Evolutionary conservation across 257 asterid genomes (phyloP).

Genomic region (Nicotiana otophora): DNA sequence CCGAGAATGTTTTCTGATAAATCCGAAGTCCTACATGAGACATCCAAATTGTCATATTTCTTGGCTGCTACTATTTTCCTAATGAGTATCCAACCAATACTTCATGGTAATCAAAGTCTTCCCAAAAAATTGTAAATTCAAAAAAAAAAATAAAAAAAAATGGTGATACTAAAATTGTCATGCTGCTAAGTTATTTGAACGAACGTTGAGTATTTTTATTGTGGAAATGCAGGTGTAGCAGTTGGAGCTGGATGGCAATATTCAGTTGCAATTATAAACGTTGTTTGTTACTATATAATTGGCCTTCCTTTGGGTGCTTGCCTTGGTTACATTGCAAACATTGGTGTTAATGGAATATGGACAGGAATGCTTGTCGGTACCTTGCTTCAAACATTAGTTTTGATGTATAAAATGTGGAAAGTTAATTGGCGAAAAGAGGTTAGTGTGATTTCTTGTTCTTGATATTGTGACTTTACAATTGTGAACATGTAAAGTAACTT

Average conservation of each 20-base stretch:
- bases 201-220: neutral
- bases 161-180: neutral
- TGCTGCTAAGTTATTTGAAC: neutral
- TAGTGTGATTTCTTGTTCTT: neutral
- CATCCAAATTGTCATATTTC: slow-evolving; percentile 60
- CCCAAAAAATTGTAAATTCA: neutral
- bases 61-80: slow-evolving; percentile 64
- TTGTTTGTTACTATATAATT: slow-evolving; percentile 46
- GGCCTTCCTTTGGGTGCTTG: slow-evolving; percentile 84
- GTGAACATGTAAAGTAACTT: neutral
- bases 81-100: slow-evolving; percentile 77
- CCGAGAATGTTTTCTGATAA: slow-evolving; percentile 53
- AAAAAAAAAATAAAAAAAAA: neutral
- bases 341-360: slow-evolving; percentile 79
- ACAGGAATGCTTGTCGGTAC: slow-evolving; percentile 69
- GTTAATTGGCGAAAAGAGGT: slow-evolving; percentile 73
- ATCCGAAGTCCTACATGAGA: slow-evolving; percentile 44
- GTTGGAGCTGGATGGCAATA: slow-evolving; percentile 93
- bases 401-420: slow-evolving; percentile 30
- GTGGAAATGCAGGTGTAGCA: slow-evolving; percentile 62
- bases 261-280: slow-evolving; percentile 62
- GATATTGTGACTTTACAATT: too few relatives aligned
- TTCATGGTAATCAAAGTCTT: slow-evolving; percentile 48
- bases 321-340: slow-evolving; percentile 53
- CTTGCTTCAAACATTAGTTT: slow-evolving; percentile 54